Base-by-base conservation (phyloP, 2,329 filamentous ascomycete genomes). In the Diplocarpon rosae region DNA sequence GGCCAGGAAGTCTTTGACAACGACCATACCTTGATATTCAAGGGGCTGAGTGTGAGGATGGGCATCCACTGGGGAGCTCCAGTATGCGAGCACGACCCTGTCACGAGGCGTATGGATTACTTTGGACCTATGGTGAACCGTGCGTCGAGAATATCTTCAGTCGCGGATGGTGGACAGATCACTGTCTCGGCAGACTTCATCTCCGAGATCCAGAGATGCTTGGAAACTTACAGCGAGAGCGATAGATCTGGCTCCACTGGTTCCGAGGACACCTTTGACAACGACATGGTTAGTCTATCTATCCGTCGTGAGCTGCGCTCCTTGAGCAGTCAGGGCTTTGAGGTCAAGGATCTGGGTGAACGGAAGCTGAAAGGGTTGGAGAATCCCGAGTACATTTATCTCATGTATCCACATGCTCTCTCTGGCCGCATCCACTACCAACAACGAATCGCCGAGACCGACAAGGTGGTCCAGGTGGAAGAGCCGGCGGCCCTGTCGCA, bases 91-190 rank as follows among this genome's bases (percentile, higher is more conserved):
- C 84, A 83, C 39, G 92, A 98, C 64, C 92, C 92, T 0, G 89
- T 98, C 39, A 98, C 92, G 1, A 83, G 89, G 46, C 87, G 92
- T 51, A 98, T 98, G 92, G 92, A 98, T 59, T 98, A 98, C 67
- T 98, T 96, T 62, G 92, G 92, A 0, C 92, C 92, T 12, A 98
- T 98, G 88, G 92, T 98, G 59, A 98, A 98, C 66, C 89, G 93
- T 60, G 87, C 92, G 0, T 84, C 92, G 13, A 84, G 92, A 67
- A 94, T 98, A 53, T 92, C 87, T 6, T 83, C 86, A 16, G 89
- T 95, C 35, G 92, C 92, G 30, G 92, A 98, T 62, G 92, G 92
- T 49, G 92, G 92, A 0, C 90, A 98, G 62, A 95, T 96, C 53
- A 92, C 90, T 0, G 92, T 96, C 1, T 95, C 89, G 1, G 88